Evolutionary conservation across 345 rosid genomes (phyloP).

Genomic region (Sonneratia alba): DNA sequence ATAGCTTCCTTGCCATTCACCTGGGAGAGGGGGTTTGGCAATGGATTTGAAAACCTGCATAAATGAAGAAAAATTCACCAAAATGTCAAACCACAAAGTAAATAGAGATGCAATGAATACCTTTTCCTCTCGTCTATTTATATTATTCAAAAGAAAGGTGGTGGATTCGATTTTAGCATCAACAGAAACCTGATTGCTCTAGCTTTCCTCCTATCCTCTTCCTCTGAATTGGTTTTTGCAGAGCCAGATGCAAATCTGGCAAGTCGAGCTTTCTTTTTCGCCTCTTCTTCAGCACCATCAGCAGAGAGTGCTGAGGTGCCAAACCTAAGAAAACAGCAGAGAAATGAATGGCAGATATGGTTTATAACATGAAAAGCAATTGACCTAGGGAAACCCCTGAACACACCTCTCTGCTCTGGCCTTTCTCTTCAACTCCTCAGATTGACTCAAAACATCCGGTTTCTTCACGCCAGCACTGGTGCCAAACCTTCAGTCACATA

Average conservation of each 20-base stretch:
- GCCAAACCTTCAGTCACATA: constrained; percentile 54
- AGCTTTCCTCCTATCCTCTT: constrained; percentile 75
- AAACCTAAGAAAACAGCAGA: constrained; percentile 35
- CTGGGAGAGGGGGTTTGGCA: constrained; percentile 34
- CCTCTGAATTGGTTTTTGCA: constrained; percentile 42
- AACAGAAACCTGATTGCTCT: constrained; percentile 57
- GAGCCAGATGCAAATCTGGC: constrained; percentile 52
- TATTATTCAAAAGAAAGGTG: constrained; percentile 3
- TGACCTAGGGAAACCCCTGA: not conserved
- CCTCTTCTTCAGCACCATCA: constrained; percentile 45
- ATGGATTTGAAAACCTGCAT: constrained; percentile 53
- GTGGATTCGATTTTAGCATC: constrained; percentile 1
- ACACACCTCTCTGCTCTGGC: constrained; percentile 88
- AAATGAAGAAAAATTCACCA: not conserved
- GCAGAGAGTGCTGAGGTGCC: constrained; percentile 43
- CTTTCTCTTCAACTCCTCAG: constrained; percentile 80
- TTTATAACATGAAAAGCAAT: not conserved
- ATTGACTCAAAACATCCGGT: constrained; percentile 39
- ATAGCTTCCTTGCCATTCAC: constrained; percentile 45
- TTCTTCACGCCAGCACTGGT: constrained; percentile 25
- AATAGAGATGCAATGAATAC: not conserved
- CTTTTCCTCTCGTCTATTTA: not conserved
- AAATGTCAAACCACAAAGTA: not conserved
- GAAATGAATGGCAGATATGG: not conserved
- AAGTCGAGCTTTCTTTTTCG: constrained; percentile 81